Conservation (phyloP, 208 protist genomes). For the Leishmania tropica region DNA sequence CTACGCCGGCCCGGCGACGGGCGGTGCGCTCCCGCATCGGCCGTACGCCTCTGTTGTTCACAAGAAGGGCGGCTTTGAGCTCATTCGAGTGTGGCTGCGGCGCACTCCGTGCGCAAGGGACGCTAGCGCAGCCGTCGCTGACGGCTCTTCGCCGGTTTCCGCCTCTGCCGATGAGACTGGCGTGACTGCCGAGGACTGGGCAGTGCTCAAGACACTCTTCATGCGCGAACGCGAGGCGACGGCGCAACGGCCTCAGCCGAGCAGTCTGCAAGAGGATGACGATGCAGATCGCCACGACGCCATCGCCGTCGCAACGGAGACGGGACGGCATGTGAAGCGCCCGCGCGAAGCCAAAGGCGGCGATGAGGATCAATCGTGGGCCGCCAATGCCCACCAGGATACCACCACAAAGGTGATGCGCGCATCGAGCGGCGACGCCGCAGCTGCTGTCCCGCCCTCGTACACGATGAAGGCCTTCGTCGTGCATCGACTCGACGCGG, state of each 20-base stretch:
- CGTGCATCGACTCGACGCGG: constrained; percentile 85
- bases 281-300: background rate
- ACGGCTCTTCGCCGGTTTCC: background rate
- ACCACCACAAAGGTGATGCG: background rate
- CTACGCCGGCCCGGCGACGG: background rate
- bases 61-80: constrained; percentile 52
- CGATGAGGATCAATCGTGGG: background rate
- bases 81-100: constrained; percentile 64
- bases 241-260: background rate
- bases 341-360: background rate
- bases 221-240: background rate
- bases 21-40: constrained; percentile 1
- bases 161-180: background rate
- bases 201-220: constrained; percentile 21
- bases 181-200: constrained; percentile 46
- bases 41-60: constrained; percentile 55
- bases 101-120: background rate
- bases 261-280: background rate
- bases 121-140: background rate
- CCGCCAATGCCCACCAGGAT: background rate
- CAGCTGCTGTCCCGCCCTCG: background rate
- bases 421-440: background rate
- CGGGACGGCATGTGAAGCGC: background rate
- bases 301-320: background rate
- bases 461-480: constrained; percentile 49